These are phyloP conservation scores for Candida sanyaensis DNA, from an alignment of 1,139 yeast genomes.

Conservation along the genomic window DNA sequence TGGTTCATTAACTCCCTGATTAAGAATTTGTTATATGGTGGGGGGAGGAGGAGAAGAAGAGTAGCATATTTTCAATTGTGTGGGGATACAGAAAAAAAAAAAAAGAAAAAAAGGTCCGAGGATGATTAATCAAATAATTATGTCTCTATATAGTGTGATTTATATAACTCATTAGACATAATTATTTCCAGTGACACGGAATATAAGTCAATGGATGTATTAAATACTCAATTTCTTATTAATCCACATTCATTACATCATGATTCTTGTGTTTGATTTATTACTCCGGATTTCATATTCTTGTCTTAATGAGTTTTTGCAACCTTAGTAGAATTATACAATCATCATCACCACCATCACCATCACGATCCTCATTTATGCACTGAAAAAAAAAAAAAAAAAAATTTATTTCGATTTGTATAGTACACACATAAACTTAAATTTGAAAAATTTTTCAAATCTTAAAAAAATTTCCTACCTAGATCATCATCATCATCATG, in stretches of 20 bases:
- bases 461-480: background rate
- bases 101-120: background rate
- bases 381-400: background rate
- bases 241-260: too few relatives aligned
- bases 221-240: too few relatives aligned
- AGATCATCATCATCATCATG: conserved; percentile 7
- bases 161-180: too few relatives aligned
- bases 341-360: too few relatives aligned
- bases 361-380: background rate
- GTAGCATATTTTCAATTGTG: background rate
- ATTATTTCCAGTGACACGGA: too few relatives aligned
- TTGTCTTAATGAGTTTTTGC: background rate
- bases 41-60: too few relatives aligned
- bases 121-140: background rate
- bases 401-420: background rate
- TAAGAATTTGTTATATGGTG: too few relatives aligned
- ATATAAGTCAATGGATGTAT: too few relatives aligned
- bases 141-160: background rate
- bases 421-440: too few relatives aligned
- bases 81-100: background rate
- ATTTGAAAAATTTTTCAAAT: background rate
- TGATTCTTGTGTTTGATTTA: too few relatives aligned
- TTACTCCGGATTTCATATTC: too few relatives aligned
- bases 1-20: too few relatives aligned
- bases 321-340: background rate